phyloP scores from a whole-genome alignment of 2,329 filamentous ascomycete genomes.

The Neurospora crassa region DNA sequence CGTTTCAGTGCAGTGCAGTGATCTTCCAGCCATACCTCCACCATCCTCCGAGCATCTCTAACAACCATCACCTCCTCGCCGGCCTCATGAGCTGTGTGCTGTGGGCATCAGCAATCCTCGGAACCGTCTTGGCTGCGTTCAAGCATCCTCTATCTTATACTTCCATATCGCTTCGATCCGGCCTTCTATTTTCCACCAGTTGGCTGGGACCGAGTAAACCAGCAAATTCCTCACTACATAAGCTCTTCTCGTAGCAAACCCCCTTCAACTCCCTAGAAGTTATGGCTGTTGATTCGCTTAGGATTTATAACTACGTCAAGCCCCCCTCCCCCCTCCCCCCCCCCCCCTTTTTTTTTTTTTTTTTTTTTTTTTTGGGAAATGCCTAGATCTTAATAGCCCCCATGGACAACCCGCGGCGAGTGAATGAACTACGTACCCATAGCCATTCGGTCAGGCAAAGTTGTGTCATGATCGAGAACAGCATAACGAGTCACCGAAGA shows the following conservation, averaged over 20 bases:
- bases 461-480: neutral
- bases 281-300: conserved; percentile 53
- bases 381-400: neutral
- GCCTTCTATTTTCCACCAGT: conserved; percentile 92
- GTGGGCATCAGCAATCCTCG: neutral
- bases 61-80: conserved; percentile 30
- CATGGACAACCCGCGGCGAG: neutral
- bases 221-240: conserved; percentile 47
- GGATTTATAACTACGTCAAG: conserved; percentile 44
- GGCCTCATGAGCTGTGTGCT: neutral
- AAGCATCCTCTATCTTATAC: conserved; percentile 98
- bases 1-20: conserved; percentile 75
- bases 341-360: conserved; percentile 9
- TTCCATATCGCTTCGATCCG: conserved; percentile 96
- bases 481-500: neutral
- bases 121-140: conserved; percentile 96
- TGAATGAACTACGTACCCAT: neutral
- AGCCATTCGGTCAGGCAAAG: neutral
- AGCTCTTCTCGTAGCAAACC: conserved; percentile 61
- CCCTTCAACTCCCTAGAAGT: conserved; percentile 52
- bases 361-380: neutral
- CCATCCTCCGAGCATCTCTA: conserved; percentile 89
- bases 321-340: no score
- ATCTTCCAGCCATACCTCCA: conserved; percentile 90
- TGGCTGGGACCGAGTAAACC: conserved; percentile 48